phyloP scores from a whole-genome alignment of 768 basidiomycete species.

The Lactarius hengduanensis region DNA sequence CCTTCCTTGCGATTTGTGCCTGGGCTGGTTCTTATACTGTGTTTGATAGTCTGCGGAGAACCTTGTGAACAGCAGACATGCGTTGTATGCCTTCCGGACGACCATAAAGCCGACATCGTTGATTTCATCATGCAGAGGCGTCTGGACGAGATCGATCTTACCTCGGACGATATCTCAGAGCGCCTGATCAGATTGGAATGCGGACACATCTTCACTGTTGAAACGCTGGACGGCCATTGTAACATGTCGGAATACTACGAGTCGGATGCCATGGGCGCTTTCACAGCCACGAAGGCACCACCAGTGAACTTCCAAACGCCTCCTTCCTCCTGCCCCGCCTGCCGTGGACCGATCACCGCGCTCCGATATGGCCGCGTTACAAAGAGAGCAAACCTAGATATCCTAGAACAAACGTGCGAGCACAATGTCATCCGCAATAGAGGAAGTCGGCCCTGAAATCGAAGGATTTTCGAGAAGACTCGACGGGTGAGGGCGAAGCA shows the following conservation, averaged over 20 bases:
- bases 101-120: conserved; percentile 34
- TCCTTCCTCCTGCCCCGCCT: conserved; percentile 40
- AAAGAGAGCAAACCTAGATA: conserved; percentile 39
- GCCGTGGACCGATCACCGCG: conserved; percentile 37
- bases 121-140: conserved; percentile 39
- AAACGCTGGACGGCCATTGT: conserved; percentile 41
- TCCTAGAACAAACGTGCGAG: conserved; percentile 41
- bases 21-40: background rate
- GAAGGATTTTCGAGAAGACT: conserved; percentile 13
- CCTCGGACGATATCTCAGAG: conserved; percentile 34
- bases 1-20: background rate
- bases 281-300: conserved; percentile 32
- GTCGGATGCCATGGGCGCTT: conserved; percentile 29
- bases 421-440: conserved; percentile 33
- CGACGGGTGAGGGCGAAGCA: conserved; percentile 20
- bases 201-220: conserved; percentile 42
- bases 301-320: conserved; percentile 34
- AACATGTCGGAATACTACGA: conserved; percentile 36
- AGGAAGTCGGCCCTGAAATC: conserved; percentile 23
- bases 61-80: conserved; percentile 38
- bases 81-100: conserved; percentile 33
- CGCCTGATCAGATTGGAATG: conserved; percentile 36
- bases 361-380: conserved; percentile 39
- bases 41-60: conserved; percentile 40
- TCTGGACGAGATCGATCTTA: conserved; percentile 32